phyloP scores from a whole-genome alignment of 768 basidiomycete species.

The Russula sp. region DNA sequence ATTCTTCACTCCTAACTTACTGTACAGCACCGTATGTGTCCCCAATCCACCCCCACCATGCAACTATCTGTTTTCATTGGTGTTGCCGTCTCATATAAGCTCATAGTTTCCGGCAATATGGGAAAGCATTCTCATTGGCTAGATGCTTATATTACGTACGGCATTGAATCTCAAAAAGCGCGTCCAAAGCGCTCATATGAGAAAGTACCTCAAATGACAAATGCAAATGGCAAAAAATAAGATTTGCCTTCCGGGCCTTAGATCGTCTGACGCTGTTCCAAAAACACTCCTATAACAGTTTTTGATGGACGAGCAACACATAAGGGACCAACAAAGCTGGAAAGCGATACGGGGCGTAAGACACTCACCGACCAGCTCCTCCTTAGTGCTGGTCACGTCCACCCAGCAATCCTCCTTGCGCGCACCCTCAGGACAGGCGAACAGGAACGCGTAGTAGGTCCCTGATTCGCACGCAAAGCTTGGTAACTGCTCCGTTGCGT shows the following conservation, averaged over 20 bases:
- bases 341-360: neutral
- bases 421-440: conserved; percentile 3
- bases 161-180: neutral
- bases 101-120: no score
- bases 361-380: neutral
- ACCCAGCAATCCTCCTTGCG: conserved; percentile 13
- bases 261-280: conserved; percentile 14
- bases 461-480: conserved; percentile 12
- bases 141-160: no score
- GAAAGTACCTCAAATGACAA: neutral
- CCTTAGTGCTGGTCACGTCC: conserved; percentile 6
- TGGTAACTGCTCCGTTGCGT: neutral
- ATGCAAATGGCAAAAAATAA: no score
- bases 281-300: neutral
- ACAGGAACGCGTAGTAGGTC: conserved; percentile 11
- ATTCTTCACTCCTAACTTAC: no score
- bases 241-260: neutral
- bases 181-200: neutral
- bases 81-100: no score
- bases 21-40: no score
- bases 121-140: no score
- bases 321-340: neutral
- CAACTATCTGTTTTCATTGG: no score
- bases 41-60: no score
- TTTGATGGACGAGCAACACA: neutral